Conservation (phyloP, 306 rosid species). For the Lupinus albus region DNA sequence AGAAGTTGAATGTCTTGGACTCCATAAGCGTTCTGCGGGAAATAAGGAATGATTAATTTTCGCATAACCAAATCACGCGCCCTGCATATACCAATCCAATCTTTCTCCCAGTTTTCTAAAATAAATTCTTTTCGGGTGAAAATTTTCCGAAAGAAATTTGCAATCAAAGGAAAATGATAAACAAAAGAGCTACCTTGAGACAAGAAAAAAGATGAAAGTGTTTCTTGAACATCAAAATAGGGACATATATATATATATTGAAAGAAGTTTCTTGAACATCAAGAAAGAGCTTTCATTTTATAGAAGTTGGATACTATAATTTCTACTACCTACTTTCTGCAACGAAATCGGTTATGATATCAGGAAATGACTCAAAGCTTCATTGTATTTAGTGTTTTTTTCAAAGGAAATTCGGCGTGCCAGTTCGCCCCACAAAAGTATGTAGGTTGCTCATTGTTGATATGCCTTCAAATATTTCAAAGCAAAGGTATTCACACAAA, state of each 20-base stretch:
- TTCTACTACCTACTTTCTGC: slow-evolving; percentile 13
- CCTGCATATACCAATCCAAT: background rate
- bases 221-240: too few species aligned
- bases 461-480: background rate
- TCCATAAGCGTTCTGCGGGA: slow-evolving; percentile 82
- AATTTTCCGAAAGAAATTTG: too few species aligned
- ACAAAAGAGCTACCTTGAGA: too few species aligned
- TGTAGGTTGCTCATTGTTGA: background rate
- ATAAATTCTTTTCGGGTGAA: too few species aligned
- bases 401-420: background rate
- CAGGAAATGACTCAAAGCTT: slow-evolving; percentile 17
- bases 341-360: background rate
- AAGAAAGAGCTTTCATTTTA: slow-evolving; percentile 10
- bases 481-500: background rate
- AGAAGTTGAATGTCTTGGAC: slow-evolving; percentile 54
- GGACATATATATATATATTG: too few species aligned
- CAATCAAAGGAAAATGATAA: too few species aligned
- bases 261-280: too few species aligned
- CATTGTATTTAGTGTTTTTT: background rate
- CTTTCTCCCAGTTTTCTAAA: background rate
- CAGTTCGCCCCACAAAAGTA: background rate
- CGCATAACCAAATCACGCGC: slow-evolving; percentile 21
- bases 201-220: too few species aligned
- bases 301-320: background rate
- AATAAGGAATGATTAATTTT: slow-evolving; percentile 30